Base-by-base conservation (phyloP, 345 rosid genomes). In the Eucalyptus pauciflora region DNA sequence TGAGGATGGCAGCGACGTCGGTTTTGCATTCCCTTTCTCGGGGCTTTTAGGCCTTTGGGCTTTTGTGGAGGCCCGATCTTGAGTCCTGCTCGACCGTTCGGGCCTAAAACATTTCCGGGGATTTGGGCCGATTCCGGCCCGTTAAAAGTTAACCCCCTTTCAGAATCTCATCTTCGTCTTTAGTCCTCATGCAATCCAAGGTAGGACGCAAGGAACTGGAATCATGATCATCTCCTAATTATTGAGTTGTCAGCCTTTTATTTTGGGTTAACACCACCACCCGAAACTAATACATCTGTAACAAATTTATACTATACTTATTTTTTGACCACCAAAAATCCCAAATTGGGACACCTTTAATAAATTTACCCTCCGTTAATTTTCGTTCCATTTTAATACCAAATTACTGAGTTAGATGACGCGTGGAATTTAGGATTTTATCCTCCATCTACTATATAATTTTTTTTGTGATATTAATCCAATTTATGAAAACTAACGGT, bases 261-360 rank as follows among this genome's bases (percentile, higher is more conserved):
- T 58, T 67, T 8, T 41, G 7, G 52, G 58, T 52, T 52, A 52
- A 52, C 58, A 52, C 58, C 25, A 52, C 24, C 10, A 7, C 0
- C 56, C 0, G 0, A 18, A 52, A 52, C 0, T 18, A 52, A 18
- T 0, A 52, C 10, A 52, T 52, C 0, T 3, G 1, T 18, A 52
- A 52, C 24, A 0, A 52, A 52, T 52, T 7, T 18, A 18, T 0
- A 4, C 0, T 4, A 50, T 50, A 52, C 24, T 52, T 0, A 7
- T 18, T 52, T 52, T 52, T 52, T 52, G 0, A 52, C 4, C 2
- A 52, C 2, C 2, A 52, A 52, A 52, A 52, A 52, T 0, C 2
- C 58, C 0, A 52, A 52, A 18, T 18, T 0, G 0, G 1, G 0
- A 52, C 56, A 52, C 10, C 10, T 52, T 52, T 2, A 52, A 52